Evolutionary conservation across 2,329 filamentous ascomycete species (phyloP), one percentile per base, ranked within the genome.

Genomic region (Paecilomyces sp.): DNA sequence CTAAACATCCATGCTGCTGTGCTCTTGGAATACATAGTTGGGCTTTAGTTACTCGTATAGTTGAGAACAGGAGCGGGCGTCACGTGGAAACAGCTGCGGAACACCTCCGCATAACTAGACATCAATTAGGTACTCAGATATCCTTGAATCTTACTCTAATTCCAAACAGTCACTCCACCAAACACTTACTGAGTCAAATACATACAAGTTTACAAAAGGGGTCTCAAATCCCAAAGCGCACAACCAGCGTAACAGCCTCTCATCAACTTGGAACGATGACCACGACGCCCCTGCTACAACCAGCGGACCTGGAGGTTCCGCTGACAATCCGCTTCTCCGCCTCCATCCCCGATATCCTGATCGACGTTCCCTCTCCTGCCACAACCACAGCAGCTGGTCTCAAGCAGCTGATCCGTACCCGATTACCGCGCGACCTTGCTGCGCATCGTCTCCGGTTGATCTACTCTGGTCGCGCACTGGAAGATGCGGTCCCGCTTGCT

Each of bases 271-370:
- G 11, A 55, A 52, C 28, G 11, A 56, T 11, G 50, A 52, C 51
- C 62, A 58, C 51, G 58, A 68, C 69, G 68, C 11, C 60, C 61
- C 9, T 58, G 57, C 41, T 66, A 36, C 51, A 64, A 47, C 56
- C 64, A 22, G 55, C 64, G 22, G 55, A 67, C 25, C 57, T 62
- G 55, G 56, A 64, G 18, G 81, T 96, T 59, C 86, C 89, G 68
- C 82, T 97, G 54, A 93, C 90, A 41, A 88, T 97, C 73, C 92
- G 93, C 74, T 97, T 99, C 83, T 91, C 91, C 57, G 87, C 88
- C 61, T 87, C 91, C 1, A 83, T 93, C 60, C 88, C 91, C 15
- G 94, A 97, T 73, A 84, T 97, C 47, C 83, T 88, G 50, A 84
- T 97, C 61, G 86, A 91, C 68, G 85, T 97, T 69, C 74, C 85